Conservation (phyloP, 805 yeast species). For the Zygoascus biomembranicola region DNA sequence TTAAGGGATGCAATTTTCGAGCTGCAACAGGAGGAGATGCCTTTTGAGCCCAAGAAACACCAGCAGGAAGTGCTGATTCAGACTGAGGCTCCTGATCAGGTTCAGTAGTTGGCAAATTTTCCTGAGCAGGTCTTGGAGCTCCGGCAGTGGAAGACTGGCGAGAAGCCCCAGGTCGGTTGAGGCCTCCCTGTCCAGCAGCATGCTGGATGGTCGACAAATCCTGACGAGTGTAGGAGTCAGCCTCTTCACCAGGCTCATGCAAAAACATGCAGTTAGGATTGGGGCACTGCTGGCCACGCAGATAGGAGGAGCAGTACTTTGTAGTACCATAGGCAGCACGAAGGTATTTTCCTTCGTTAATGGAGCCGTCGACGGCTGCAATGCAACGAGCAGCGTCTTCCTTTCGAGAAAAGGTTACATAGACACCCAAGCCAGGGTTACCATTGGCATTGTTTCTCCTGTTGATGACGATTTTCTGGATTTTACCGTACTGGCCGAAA, state of each 20-base stretch:
- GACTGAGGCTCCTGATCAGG: conserved; percentile 16
- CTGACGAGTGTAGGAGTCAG: conserved; percentile 89
- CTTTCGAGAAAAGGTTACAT: conserved; percentile 84
- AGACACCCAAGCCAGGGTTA: conserved; percentile 83
- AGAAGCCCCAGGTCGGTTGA: neutral
- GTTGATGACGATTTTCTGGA: conserved; percentile 87
- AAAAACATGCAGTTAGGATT: conserved; percentile 98
- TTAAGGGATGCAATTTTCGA: conserved; percentile 16
- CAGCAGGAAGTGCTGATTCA: conserved; percentile 53
- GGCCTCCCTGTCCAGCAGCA: conserved; percentile 25
- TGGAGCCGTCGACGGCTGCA: conserved; percentile 82
- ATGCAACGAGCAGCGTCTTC: conserved; percentile 96
- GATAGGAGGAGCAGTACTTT: conserved; percentile 92
- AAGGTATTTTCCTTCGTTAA: conserved; percentile 81
- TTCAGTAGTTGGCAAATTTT: conserved; percentile 6
- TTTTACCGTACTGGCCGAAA: conserved; percentile 98
- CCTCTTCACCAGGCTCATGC: conserved; percentile 99
- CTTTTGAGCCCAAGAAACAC: conserved; percentile 58
- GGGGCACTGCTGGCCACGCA: conserved; percentile 93
- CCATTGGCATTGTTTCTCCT: conserved; percentile 52
- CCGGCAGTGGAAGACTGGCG: neutral
- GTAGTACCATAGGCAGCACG: conserved; percentile 98
- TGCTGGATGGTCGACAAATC: conserved; percentile 66
- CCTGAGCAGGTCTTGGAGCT: neutral
- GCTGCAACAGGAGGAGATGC: conserved; percentile 22